Percentiles rank a stretch among this genome's conserved stretches.
Conservation (phyloP, 2,329 filamentous ascomycete species). For the Exserohilum rostratum region DNA sequence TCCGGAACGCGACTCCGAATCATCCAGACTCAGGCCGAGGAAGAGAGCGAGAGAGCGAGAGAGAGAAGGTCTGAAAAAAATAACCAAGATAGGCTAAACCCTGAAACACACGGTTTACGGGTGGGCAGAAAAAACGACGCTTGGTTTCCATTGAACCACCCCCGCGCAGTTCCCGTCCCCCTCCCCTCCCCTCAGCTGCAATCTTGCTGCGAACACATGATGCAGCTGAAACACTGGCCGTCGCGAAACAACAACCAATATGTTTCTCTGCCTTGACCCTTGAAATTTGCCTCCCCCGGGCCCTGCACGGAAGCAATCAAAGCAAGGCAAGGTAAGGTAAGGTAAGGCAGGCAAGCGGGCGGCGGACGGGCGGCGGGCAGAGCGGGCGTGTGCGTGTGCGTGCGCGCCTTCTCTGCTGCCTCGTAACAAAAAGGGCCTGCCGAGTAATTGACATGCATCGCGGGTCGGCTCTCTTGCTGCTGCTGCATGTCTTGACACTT, state of each 20-base stretch:
- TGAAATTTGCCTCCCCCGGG: not conserved
- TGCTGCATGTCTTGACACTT: conserved; percentile 10
- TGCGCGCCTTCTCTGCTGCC: not conserved
- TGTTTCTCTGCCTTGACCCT: not conserved
- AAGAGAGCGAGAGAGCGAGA: not conserved
- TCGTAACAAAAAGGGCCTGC: conserved; percentile 1
- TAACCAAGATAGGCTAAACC: conserved; percentile 1
- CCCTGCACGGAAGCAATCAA: not conserved
- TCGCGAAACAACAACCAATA: not conserved
- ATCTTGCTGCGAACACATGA: conserved; percentile 15
- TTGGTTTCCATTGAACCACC: not conserved
- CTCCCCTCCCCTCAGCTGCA: not conserved
- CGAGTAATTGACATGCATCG: conserved; percentile 24
- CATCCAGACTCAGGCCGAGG: not conserved
- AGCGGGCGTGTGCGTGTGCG: too few relatives aligned
- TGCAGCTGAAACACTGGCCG: conserved; percentile 9
- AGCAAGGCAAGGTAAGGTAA: too few relatives aligned
- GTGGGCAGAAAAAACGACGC: not conserved
- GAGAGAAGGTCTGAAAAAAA: not conserved
- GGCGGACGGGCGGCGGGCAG: not conserved
- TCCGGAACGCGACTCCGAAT: conserved; percentile 3
- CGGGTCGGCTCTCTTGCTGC: conserved; percentile 5
- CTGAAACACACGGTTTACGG: conserved; percentile 2
- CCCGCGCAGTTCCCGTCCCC: not conserved
- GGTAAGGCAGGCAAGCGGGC: too few relatives aligned